Evolutionary conservation across 306 rosid genomes (phyloP).

Genomic region (Vigna nakashimae): DNA sequence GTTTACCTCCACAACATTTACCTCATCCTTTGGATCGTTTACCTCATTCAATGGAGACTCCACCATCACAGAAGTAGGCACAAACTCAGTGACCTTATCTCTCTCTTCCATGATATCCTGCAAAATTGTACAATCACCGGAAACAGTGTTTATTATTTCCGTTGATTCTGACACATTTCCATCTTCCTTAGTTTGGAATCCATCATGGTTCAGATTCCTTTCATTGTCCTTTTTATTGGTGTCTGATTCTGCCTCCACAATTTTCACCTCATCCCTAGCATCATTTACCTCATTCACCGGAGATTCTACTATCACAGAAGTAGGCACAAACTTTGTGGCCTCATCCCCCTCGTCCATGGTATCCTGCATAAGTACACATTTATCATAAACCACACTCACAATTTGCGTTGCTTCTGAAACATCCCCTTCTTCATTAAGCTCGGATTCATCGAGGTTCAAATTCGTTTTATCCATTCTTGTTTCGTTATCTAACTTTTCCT

Average conservation of each 20-base stretch:
- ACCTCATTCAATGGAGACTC: constrained; percentile 42
- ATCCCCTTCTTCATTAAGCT: no score
- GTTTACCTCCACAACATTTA: constrained; percentile 49
- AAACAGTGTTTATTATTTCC: neutral
- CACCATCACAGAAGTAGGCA: no score
- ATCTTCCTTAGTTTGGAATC: constrained; percentile 42
- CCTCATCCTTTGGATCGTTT: constrained; percentile 56
- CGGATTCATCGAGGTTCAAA: no score
- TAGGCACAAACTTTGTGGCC: no score
- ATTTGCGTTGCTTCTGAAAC: no score
- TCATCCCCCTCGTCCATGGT: no score
- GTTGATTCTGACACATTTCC: constrained; percentile 43
- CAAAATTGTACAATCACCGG: neutral
- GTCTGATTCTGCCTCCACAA: constrained; percentile 44
- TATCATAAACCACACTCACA: no score
- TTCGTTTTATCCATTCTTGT: no score
- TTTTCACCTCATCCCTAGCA: constrained; percentile 50
- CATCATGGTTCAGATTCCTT: constrained; percentile 47
- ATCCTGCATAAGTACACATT: no score
- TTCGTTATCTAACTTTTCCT: no score
- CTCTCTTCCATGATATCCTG: neutral
- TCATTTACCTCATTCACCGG: constrained; percentile 46
- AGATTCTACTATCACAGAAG: no score
- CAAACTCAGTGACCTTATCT: no score
- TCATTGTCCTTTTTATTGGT: constrained; percentile 52